Evolutionary conservation across 2,329 filamentous ascomycete species (phyloP), one percentile per base, ranked within the genome.

Genomic region (Sarocladium brachiariae): DNA sequence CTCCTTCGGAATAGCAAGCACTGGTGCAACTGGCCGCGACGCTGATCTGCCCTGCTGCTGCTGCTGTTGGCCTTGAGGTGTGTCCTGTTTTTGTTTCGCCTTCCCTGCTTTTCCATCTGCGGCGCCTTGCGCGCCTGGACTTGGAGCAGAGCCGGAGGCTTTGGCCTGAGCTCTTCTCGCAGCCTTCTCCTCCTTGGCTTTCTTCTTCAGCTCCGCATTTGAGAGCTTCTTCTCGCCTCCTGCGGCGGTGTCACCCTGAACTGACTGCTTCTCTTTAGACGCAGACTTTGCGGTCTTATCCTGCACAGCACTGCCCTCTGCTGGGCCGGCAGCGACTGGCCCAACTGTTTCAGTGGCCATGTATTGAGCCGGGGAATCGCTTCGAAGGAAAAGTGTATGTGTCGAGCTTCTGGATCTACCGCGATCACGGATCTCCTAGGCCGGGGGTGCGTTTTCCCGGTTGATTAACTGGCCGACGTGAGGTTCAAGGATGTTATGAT

Each of bases 181-280:
- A 49, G 87, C 86, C 72, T 96, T 97, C 65, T 96, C 92, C 27
- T 89, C 91, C 66, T 96, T 92, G 54, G 86, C 86, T 65, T 82
- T 84, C 61, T 91, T 92, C 71, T 97, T 97, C 61, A 95, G 65
- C 67, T 95, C 87, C 18, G 89, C 89, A 31, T 78, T 78, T 2
- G 86, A 82, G 27, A 87, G 72, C 65, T 88, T 87, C 59, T 73
- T 73, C 52, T 71, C 70, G 51, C 61, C 64, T n/a, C 53, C 50
- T n/a, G 51, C 48, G 6, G 47, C 51, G 58, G 57, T 41, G 19
- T 65, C 64, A 45, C 54, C 14, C 27, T 60, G 57, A 18, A 52
- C 38, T 39, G 63, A 58, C 43, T 50, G 41, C 51, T 58, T 56
- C 25, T 51, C 37, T 49, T 61, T 59, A 45, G 60, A 55, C 21